Evolutionary conservation across 805 yeast species (phyloP).

Genomic region (Komagataella pastoris): DNA sequence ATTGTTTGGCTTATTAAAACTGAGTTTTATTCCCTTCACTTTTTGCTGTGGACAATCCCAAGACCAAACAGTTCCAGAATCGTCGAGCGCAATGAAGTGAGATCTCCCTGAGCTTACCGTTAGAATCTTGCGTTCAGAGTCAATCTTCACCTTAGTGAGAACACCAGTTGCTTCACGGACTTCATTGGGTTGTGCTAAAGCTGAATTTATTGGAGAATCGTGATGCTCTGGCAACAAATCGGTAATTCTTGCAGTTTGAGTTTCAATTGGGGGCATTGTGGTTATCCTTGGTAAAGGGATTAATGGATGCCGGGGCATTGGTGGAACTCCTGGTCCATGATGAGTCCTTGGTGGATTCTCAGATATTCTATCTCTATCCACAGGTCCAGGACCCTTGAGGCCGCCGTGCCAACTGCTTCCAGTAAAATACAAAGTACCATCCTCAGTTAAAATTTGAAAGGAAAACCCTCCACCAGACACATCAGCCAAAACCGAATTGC

Average conservation of each 20-base stretch:
- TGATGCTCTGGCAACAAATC: not conserved
- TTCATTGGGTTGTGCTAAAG: not conserved
- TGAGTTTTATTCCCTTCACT: constrained; percentile 28
- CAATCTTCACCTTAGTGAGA: constrained; percentile 2
- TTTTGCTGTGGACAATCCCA: constrained; percentile 40
- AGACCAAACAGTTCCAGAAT: constrained; percentile 32
- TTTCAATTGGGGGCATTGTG: constrained; percentile 1
- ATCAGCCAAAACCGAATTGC: constrained; percentile 24
- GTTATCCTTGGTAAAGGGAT: not conserved
- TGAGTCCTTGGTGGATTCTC: not conserved
- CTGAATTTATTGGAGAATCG: not conserved
- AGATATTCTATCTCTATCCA: constrained; percentile 13
- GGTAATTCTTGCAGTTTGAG: constrained; percentile 3
- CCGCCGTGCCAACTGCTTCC: constrained; percentile 32
- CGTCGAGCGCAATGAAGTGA: constrained; percentile 50
- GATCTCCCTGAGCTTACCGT: constrained; percentile 50
- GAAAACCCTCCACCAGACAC: constrained; percentile 55
- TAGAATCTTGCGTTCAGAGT: constrained; percentile 19
- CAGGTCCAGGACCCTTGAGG: constrained; percentile 27
- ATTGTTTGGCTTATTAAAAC: constrained; percentile 18
- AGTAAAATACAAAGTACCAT: constrained; percentile 43
- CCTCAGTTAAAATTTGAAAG: constrained; percentile 39
- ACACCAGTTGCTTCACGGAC: not conserved
- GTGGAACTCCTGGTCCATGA: not conserved
- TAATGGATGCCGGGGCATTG: constrained; percentile 1